A percentile compares a stretch with the other conserved stretches of the same genome.
phyloP scores from a whole-genome alignment of 768 basidiomycete genomes.

The Rhodotorula kratochvilovae region DNA sequence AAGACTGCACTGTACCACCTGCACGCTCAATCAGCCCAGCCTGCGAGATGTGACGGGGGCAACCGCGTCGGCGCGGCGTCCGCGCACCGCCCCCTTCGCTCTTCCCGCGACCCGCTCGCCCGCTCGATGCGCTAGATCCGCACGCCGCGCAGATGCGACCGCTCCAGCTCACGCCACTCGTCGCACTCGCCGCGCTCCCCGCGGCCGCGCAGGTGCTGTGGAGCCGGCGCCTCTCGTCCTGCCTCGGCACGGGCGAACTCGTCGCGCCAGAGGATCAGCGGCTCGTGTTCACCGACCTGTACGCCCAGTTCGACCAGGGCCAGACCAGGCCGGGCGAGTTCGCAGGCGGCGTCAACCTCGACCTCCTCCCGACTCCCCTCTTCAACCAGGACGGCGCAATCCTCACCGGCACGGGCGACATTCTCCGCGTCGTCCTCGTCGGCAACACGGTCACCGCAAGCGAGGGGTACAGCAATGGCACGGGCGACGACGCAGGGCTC shows the following conservation, averaged over 20 bases:
- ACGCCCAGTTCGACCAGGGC: constrained; percentile 35
- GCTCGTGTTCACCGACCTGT: constrained; percentile 22
- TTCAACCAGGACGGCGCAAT: constrained; percentile 14
- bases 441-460: constrained; percentile 12
- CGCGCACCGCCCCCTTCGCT: no score
- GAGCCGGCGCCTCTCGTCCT: neutral
- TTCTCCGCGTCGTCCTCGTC: constrained; percentile 25
- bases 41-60: no score
- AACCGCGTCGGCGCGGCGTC: no score
- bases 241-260: neutral
- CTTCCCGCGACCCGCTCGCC: no score
- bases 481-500: constrained; percentile 5
- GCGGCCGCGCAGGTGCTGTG: constrained; percentile 1
- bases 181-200: neutral
- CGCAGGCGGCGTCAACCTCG: constrained; percentile 15
- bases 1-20: no score
- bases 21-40: no score
- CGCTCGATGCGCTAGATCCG: no score
- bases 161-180: neutral
- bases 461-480: constrained; percentile 33
- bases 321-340: constrained; percentile 5
- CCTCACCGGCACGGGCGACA: constrained; percentile 26
- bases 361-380: neutral
- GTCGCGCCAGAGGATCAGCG: constrained; percentile 9
- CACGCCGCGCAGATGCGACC: neutral